Conservation (phyloP, 192 early-diverging fungal species). For the Backusella westeae region DNA sequence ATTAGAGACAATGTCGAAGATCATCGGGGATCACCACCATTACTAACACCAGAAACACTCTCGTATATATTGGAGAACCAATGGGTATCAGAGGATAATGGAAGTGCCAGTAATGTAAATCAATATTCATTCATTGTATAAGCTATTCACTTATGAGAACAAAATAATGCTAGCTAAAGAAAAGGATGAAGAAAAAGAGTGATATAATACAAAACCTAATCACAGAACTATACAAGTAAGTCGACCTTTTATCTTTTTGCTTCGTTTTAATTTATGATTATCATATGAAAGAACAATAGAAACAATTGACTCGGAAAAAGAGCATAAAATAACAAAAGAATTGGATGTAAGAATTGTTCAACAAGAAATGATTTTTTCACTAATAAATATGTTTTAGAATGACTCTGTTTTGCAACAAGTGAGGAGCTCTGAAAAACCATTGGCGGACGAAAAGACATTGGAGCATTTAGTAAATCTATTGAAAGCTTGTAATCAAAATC, state of each 20-base stretch:
- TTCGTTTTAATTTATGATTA: background rate
- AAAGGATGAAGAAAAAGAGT: background rate
- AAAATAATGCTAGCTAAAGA: background rate
- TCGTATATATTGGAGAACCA: conserved; percentile 9
- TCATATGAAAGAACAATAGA: background rate
- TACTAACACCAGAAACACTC: conserved; percentile 11
- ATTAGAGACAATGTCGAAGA: conserved; percentile 80
- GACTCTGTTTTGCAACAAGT: background rate
- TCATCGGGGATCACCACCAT: conserved; percentile 17
- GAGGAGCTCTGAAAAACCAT: background rate
- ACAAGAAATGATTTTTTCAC: background rate
- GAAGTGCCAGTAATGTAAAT: background rate
- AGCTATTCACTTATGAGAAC: too few species aligned
- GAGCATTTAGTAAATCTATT: conserved; percentile 1
- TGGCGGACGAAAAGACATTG: background rate
- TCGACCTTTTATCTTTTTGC: background rate
- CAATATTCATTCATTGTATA: too few species aligned
- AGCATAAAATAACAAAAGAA: conserved; percentile 3
- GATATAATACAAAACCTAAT: background rate
- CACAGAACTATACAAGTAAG: background rate
- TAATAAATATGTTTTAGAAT: background rate
- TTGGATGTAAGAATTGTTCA: background rate
- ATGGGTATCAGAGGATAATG: conserved; percentile 7
- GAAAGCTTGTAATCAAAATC: background rate
- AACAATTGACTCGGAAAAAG: background rate